Percentiles rank a stretch among this genome's conserved stretches.
Conservation (phyloP, 345 rosid genomes). For the Eucalyptus curtisii region DNA sequence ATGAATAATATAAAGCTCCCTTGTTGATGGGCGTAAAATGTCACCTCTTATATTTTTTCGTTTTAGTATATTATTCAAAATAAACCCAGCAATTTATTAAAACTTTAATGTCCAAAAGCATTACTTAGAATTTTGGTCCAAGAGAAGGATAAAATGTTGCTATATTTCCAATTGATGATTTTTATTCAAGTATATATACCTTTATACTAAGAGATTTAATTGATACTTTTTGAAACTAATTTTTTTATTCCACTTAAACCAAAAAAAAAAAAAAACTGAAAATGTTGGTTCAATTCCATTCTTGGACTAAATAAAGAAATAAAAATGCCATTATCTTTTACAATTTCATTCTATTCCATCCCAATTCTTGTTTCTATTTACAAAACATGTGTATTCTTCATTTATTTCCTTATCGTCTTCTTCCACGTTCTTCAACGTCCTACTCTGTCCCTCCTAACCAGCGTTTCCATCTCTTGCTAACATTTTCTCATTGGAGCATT, state of each 20-base stretch:
- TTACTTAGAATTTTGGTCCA: not conserved
- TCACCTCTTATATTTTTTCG: not conserved
- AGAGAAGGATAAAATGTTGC: no score
- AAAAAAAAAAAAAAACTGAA: no score
- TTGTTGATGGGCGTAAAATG: not conserved
- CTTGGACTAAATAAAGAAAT: not conserved
- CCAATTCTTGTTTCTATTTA: no score
- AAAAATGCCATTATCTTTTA: not conserved
- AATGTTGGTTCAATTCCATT: not conserved
- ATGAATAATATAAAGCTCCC: no score
- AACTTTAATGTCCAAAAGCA: no score
- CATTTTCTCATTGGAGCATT: not conserved
- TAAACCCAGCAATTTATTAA: not conserved
- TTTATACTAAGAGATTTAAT: no score
- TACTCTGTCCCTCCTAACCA: not conserved
- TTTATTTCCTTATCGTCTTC: not conserved
- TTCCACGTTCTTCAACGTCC: not conserved
- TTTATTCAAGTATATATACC: no score
- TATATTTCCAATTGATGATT: no score
- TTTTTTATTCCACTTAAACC: no score
- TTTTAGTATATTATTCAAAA: no score
- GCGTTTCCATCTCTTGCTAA: not conserved
- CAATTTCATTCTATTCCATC: not conserved
- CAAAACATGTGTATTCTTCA: not conserved
- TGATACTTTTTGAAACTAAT: no score